Evolutionary conservation across 805 yeast species (phyloP).

Genomic region (Wickerhamiella dianesei): DNA sequence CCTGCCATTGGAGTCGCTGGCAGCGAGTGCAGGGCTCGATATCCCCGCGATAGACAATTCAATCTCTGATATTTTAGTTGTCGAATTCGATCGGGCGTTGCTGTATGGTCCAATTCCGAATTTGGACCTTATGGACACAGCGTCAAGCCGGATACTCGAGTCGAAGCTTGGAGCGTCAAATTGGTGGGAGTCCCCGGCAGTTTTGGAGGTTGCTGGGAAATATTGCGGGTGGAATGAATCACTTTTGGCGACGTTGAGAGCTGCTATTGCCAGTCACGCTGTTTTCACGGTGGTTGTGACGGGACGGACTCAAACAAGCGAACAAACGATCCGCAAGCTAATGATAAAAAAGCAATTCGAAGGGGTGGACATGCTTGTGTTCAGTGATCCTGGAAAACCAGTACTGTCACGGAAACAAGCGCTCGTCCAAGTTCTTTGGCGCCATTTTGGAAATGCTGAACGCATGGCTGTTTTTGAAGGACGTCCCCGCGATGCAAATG

Average conservation of each 20-base stretch:
- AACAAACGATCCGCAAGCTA: conserved; percentile 6
- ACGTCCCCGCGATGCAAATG: conserved; percentile 6
- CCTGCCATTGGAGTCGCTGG: not conserved
- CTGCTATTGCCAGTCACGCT: not conserved
- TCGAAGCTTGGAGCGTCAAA: conserved; percentile 7
- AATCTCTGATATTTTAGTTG: conserved; percentile 14
- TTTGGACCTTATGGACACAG: conserved; percentile 8
- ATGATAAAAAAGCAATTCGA: conserved; percentile 9
- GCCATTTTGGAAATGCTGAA: conserved; percentile 7
- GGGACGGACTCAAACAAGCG: conserved; percentile 7
- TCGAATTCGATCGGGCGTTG: conserved; percentile 17
- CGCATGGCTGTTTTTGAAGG: conserved; percentile 14
- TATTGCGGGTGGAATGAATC: conserved; percentile 11
- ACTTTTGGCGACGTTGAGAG: conserved; percentile 10
- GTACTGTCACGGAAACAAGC: conserved; percentile 1
- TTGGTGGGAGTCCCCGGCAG: conserved; percentile 12
- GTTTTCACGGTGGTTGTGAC: conserved; percentile 15
- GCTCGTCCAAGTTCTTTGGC: conserved; percentile 13
- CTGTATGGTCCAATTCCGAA: conserved; percentile 12
- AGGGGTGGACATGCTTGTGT: conserved; percentile 9
- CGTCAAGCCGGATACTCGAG: conserved; percentile 10
- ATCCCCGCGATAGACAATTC: not conserved
- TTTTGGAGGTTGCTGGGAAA: conserved; percentile 11
- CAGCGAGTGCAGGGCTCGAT: not conserved
- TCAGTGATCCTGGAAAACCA: conserved; percentile 11